Evolutionary conservation across 257 asterid genomes (phyloP), one percentile per base, ranked within the genome.

Genomic region (Henckelia pumila): DNA sequence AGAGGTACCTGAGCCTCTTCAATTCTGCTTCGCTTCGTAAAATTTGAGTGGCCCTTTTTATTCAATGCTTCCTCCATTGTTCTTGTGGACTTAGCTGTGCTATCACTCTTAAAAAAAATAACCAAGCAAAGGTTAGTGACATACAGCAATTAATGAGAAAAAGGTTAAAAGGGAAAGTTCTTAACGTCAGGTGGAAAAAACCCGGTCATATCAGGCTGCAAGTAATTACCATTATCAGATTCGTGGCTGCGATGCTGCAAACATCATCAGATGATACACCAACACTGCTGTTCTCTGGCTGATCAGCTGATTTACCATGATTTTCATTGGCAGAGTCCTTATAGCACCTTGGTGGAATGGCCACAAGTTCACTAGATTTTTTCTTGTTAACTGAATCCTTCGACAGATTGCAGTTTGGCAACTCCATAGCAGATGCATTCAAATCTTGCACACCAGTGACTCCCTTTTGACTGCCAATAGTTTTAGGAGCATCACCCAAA

Each of bases 171-270:
- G 26, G 1, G 25, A 57, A 22, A 28, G 19, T 68, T 21, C 53
- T n/a, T 11, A 53, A 24, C 33, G 25, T 9, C 37, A 29, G 56
- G 59, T 56, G 53, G 28, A 10, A 60, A 37, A 5, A 20, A 37
- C 10, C 7, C 56, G 50, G 30, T 49, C 37, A 37, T 2, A 56
- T 47, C 35, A 70, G 11, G 30, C 20, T n/a, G 37, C 53, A 20
- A 28, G 10, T 68, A 70, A 69, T 58, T 79, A 91, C 98, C 95
- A 66, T 56, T 64, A 22, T 77, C 26, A 77, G 63, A 59, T 53
- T 78, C 49, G 62, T 57, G 56, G 59, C 68, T 21, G 20, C 67
- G 7, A 37, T 73, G 70, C 64, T 76, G 79, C 73, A 33, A 17
- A 30, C 16, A 22, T 74, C 81, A 73, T 14, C 65, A 40, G 76